phyloP scores from a whole-genome alignment of 345 rosid species.

The Linum usitatissimum region DNA sequence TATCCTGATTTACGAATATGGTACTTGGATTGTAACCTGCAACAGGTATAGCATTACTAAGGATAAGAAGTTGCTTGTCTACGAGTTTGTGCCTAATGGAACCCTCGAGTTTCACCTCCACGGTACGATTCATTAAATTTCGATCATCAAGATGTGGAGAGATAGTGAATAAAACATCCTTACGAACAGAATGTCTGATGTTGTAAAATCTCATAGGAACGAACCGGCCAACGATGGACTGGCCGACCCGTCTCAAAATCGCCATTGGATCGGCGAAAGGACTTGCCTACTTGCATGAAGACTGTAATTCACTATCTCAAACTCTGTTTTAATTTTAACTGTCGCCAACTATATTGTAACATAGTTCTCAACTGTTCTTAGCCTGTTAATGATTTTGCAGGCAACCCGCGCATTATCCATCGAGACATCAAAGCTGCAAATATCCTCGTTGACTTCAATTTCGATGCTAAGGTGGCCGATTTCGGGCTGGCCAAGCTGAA shows the following conservation, averaged over 20 bases:
- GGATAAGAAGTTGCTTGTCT: constrained; percentile 1
- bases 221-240: neutral
- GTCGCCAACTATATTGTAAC: neutral
- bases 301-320: neutral
- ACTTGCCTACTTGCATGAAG: constrained; percentile 4
- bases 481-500: constrained; percentile 1
- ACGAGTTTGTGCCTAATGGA: neutral
- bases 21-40: neutral
- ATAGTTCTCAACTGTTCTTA: neutral
- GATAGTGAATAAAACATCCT: no score
- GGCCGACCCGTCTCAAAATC: neutral
- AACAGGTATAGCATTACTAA: neutral
- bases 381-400: neutral
- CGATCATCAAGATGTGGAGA: no score
- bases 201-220: neutral
- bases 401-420: constrained; percentile 1
- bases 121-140: neutral
- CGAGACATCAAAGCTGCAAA: constrained; percentile 2
- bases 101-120: constrained; percentile 3
- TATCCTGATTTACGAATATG: no score
- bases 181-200: neutral
- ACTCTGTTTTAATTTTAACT: neutral
- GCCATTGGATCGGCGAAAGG: constrained; percentile 2
- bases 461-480: constrained; percentile 5
- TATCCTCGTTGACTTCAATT: neutral